Percentiles rank a stretch among this genome's conserved stretches.
Conservation (phyloP, 306 rosid genomes). For the Arachis stenosperma region DNA sequence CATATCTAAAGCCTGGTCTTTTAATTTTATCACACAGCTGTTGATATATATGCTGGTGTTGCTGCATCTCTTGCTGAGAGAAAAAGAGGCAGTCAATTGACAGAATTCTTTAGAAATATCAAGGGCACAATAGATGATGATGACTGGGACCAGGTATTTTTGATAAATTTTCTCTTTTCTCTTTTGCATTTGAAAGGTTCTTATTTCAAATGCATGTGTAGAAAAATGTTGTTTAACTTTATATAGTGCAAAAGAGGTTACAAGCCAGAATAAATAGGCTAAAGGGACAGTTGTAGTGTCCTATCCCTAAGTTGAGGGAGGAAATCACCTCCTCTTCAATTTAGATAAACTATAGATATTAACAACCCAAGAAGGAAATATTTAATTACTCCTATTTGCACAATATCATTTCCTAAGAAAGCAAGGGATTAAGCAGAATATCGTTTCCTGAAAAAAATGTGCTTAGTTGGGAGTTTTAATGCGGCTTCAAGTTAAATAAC, state of each 20-base stretch:
- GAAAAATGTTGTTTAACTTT: too few species aligned
- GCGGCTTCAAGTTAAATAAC: slow-evolving; percentile 21
- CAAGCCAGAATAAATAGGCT: too few species aligned
- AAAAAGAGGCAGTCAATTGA: slow-evolving; percentile 88
- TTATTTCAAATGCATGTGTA: background rate
- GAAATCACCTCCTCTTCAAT: too few species aligned
- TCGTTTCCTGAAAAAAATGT: too few species aligned
- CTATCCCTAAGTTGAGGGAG: too few species aligned
- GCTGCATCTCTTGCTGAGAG: slow-evolving; percentile 98
- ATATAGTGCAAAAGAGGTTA: too few species aligned
- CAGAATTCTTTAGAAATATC: slow-evolving; percentile 88
- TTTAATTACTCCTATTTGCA: too few species aligned
- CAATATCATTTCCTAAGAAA: too few species aligned
- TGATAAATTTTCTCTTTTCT: slow-evolving; percentile 31
- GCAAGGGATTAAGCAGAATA: too few species aligned
- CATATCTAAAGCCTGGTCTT: slow-evolving; percentile 32
- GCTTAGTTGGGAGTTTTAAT: background rate
- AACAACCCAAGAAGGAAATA: too few species aligned
- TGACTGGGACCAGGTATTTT: slow-evolving; percentile 94
- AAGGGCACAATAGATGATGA: slow-evolving; percentile 95
- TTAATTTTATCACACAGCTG: slow-evolving; percentile 63
- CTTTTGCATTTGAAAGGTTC: slow-evolving; percentile 21
- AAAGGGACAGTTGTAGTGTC: too few species aligned
- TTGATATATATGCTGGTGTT: slow-evolving; percentile 93
- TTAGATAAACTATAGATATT: too few species aligned